Base-by-base conservation (phyloP, 352 stramenopile genomes). In the Phytopythium litorale region DNA sequence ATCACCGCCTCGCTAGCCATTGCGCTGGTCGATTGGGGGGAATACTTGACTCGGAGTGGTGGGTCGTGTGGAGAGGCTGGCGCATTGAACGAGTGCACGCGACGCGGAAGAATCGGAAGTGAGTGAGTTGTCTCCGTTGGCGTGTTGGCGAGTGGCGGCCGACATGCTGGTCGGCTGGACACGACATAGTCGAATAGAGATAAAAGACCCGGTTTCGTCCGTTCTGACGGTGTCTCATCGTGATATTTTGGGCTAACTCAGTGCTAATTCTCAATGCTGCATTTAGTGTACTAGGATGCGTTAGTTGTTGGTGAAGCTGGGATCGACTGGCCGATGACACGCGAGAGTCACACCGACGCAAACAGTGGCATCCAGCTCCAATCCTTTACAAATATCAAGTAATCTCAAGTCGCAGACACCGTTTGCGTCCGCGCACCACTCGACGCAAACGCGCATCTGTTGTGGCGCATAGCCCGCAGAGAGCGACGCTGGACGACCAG, bases 1-100 rank as follows among this genome's bases (percentile, higher is more conserved):
- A 75, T 61, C 32, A 56, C 59, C 1, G 62, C 46, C 50, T 56
- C 55, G 55, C 65, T 51, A 6, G 63, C 58, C 66, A 72, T 72
- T 12, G 7, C 30, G 23, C 49, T 28, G 37, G 54, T 60, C 45
- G 55, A 38, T 55, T 56, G 40, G 30, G 42, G 4, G 49, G 43
- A 23, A 35, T 37, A 35, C 23, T 18, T 4, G 21, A 21, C 13
- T 15, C 11, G 46, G 46, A 33, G 23, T 15, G 4, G 25, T 19
- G 23, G 23, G 23, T 18, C 23, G 46, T 1, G 23, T 16, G 0
- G 23, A 51, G 23, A 58, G 33, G 60, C 70, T 60, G 42, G 56
- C 51, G 49, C 11, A 53, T 53, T 60, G 48, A 67, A 63, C 25
- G 18, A 53, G 46, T 35, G 46, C 23, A 28, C 0, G 46, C 23